A percentile compares a stretch with the other conserved stretches of the same genome.
phyloP scores from a whole-genome alignment of 768 basidiomycete species.

The Termitomyces sp. region DNA sequence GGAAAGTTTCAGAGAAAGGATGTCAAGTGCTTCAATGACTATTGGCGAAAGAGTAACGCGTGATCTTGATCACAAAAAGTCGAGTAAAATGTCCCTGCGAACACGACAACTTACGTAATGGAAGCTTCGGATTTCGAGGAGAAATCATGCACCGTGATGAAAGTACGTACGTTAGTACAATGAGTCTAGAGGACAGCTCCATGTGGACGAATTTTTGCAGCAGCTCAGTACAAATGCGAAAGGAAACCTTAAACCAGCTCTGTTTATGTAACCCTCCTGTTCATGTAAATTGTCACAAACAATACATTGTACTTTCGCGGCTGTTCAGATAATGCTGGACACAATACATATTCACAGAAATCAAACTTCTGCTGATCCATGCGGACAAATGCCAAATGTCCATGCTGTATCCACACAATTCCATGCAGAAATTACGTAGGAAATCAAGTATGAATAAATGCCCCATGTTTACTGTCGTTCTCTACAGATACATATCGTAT shows the following conservation, averaged over 20 bases:
- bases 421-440: background rate
- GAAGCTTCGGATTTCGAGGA: background rate
- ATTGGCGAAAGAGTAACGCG: background rate
- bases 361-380: background rate
- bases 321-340: too few species aligned
- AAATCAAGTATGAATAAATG: background rate
- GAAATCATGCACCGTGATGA: background rate
- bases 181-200: background rate
- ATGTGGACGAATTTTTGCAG: background rate
- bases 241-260: background rate
- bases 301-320: background rate
- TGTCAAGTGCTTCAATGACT: background rate
- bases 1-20: background rate
- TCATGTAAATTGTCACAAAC: background rate
- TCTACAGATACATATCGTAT: slow-evolving; percentile 12
- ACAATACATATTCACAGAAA: background rate
- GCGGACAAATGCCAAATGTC: background rate
- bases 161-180: background rate
- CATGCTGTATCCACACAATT: background rate
- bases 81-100: background rate
- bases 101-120: background rate
- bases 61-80: background rate
- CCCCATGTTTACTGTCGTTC: background rate
- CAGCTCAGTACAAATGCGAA: background rate
- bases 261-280: background rate